Base-by-base conservation (phyloP, 129 eudicot species). In the Escallonia rubra region DNA sequence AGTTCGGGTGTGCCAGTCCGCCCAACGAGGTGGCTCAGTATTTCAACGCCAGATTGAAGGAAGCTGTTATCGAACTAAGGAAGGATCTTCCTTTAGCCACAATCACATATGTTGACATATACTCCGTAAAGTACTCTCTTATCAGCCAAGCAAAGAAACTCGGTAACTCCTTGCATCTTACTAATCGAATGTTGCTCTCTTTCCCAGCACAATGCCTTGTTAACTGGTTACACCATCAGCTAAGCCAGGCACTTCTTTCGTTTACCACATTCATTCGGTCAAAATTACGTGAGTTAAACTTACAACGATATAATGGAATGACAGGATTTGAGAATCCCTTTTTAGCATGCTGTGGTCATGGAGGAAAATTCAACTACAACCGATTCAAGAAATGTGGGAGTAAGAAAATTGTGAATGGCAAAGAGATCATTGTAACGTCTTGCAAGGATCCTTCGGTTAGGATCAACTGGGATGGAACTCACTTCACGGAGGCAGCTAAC, bases 401-500 rank as follows among this genome's bases (percentile, higher is more conserved):
- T 63, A 83, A 72, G 39, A 50, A 67, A 58, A 80, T 54, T 9
- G 79, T 84, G 65, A 71, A 82, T 1, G 96, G 96, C 15, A 80
- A 78, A 64, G 79, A 79, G 72, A 65, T 71, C 5, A 61, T 83
- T 2, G 84, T 86, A 8, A 72, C 72, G 43, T 74, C 96, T 44
- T 90, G 96, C 76, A 60, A 73, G 60, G 78, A 90, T 59, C 94
- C 94, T 4, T 76, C 87, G 0, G 69, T 67, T 2, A 57, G 81
- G 68, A 69, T 89, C 47, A 68, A 15, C 65, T 86, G 96, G 96
- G 94, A 91, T 66, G 96, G 96, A 44, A 78, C 78, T 49, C 98
- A 88, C 80, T 92, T 76, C 76, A 84, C 96, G 0, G 87, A 92
- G 78, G 91, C 95, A 2, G 96, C 96, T 59, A 92, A 92, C 72